phyloP scores from a whole-genome alignment of 2,329 filamentous ascomycete species.

The Hypocrella siamensis region DNA sequence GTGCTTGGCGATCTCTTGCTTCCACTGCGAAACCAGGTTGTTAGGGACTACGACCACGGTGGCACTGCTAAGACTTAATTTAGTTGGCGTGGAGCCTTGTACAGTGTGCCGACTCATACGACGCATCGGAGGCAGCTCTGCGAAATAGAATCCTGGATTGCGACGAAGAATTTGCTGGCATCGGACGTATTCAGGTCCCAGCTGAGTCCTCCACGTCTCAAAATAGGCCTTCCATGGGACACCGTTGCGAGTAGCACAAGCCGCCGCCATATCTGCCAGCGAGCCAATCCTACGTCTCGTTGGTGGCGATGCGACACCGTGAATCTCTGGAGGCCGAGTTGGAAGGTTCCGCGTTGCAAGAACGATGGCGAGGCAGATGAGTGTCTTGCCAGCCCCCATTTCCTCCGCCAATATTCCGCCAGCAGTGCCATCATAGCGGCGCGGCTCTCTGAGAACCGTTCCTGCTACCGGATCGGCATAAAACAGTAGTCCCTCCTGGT shows the following conservation, averaged over 20 bases:
- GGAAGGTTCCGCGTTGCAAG: constrained; percentile 59
- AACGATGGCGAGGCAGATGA: constrained; percentile 68
- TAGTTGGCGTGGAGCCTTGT: constrained; percentile 18
- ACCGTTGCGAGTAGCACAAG: constrained; percentile 47
- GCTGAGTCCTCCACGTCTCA: constrained; percentile 26
- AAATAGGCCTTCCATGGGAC: constrained; percentile 58
- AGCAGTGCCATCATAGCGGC: constrained; percentile 55
- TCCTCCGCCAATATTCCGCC: constrained; percentile 72
- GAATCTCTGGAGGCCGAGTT: constrained; percentile 47
- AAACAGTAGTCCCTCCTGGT: constrained; percentile 47
- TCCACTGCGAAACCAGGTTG: constrained; percentile 77
- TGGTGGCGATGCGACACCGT: constrained; percentile 25
- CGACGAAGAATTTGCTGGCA: constrained; percentile 41
- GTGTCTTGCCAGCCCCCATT: constrained; percentile 74
- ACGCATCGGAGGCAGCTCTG: constrained; percentile 26
- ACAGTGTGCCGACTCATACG: constrained; percentile 9
- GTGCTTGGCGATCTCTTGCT: constrained; percentile 65
- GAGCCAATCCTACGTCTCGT: constrained; percentile 36
- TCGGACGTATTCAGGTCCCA: constrained; percentile 31
- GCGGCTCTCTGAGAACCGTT: constrained; percentile 46
- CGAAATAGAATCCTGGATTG: constrained; percentile 44
- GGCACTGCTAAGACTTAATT: constrained; percentile 47
- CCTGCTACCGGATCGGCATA: constrained; percentile 56
- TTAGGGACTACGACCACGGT: constrained; percentile 70
- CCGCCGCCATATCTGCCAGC: constrained; percentile 62